These are phyloP conservation scores for Fragaria ananassa DNA, from an alignment of 306 rosid genomes.

Conservation along the genomic window DNA sequence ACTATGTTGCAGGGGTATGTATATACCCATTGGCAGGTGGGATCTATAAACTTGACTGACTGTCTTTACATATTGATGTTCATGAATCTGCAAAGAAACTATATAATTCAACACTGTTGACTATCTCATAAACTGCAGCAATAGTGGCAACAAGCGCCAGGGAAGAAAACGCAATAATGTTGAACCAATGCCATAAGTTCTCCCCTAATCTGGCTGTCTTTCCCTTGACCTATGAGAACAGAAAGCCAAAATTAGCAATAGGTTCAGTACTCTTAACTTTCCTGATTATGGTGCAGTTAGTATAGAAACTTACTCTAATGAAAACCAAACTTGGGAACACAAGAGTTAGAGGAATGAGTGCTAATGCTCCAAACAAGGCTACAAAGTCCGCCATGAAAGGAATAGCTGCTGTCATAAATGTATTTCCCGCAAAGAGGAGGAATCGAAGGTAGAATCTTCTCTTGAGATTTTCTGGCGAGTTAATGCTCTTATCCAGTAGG, in stretches of 20 bases:
- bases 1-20: not conserved
- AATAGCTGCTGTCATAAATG: constrained; percentile 46
- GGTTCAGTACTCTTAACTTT: not conserved
- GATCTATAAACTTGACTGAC: not conserved
- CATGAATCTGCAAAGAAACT: constrained; percentile 48
- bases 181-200: constrained; percentile 55
- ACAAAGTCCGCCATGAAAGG: constrained; percentile 63
- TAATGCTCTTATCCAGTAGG: constrained; percentile 30
- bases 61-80: constrained; percentile 3
- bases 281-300: not conserved
- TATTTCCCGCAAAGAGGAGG: constrained; percentile 33
- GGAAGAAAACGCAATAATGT: constrained; percentile 30
- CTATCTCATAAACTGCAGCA: constrained; percentile 40
- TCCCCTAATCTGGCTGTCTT: constrained; percentile 38
- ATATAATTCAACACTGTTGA: constrained; percentile 31
- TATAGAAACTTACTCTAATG: constrained; percentile 34
- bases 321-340: constrained; percentile 58
- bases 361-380: constrained; percentile 48
- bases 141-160: constrained; percentile 41
- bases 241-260: not conserved
- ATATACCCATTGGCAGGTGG: not conserved
- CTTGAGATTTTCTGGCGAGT: constrained; percentile 36
- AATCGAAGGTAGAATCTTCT: constrained; percentile 33
- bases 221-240: constrained; percentile 45
- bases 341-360: constrained; percentile 52